A percentile compares a stretch with the other conserved stretches of the same genome.
phyloP scores from a whole-genome alignment of 176 grass and related monocot genomes.

The Miscanthus lutarioriparius region DNA sequence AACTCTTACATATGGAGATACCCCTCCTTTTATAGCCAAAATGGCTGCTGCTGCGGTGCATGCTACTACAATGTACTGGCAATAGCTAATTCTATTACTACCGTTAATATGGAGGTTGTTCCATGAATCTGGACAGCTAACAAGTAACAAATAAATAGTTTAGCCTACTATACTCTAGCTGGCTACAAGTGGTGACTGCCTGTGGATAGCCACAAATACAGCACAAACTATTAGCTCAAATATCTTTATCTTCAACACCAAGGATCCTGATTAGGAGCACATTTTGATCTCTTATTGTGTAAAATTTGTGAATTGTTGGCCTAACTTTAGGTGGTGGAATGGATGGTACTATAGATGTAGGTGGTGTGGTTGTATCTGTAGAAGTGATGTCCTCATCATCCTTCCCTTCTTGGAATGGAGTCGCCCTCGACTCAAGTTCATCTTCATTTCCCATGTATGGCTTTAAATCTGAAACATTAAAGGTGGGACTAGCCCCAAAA shows the following conservation, averaged over 20 bases:
- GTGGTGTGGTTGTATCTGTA: not conserved
- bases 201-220: not conserved
- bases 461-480: too few relatives aligned
- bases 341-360: not conserved
- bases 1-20: too few relatives aligned
- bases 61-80: not conserved
- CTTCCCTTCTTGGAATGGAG: too few relatives aligned
- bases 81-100: not conserved
- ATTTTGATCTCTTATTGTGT: not conserved
- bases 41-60: too few relatives aligned
- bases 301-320: not conserved
- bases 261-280: not conserved
- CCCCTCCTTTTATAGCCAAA: too few relatives aligned
- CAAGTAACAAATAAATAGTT: not conserved
- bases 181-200: too few relatives aligned
- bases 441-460: too few relatives aligned
- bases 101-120: not conserved
- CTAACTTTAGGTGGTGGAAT: not conserved
- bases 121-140: not conserved
- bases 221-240: not conserved
- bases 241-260: not conserved
- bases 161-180: not conserved
- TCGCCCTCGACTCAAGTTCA: too few relatives aligned
- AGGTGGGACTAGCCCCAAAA: too few relatives aligned
- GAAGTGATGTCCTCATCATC: not conserved